phyloP scores from a whole-genome alignment of 2,329 filamentous ascomycete genomes.

The Geosmithia putterillii region DNA sequence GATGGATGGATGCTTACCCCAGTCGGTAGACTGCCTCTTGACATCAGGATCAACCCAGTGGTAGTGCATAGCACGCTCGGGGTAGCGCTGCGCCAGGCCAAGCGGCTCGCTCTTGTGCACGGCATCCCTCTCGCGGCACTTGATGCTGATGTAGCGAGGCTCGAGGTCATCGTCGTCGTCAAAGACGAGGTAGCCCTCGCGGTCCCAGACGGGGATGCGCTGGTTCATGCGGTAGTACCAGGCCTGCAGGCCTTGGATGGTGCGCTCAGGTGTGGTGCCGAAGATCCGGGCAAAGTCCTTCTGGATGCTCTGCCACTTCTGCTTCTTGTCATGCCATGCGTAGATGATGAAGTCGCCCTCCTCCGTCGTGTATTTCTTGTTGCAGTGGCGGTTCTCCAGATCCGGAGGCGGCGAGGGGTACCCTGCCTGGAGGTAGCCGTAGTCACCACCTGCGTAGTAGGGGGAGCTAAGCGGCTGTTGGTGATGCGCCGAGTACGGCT shows the following conservation, averaged over 20 bases:
- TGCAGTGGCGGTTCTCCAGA: slow-evolving; percentile 24
- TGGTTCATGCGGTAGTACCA: slow-evolving; percentile 32
- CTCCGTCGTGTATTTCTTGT: slow-evolving; percentile 29
- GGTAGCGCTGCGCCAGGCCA: slow-evolving; percentile 29
- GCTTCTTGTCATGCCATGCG: slow-evolving; percentile 28
- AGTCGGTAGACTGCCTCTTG: slow-evolving; percentile 22
- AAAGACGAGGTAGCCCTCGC: slow-evolving; percentile 25
- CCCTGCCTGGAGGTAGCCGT: slow-evolving; percentile 5
- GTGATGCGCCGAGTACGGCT: neutral
- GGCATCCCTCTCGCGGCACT: slow-evolving; percentile 23
- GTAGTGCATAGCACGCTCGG: slow-evolving; percentile 32
- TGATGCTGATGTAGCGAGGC: slow-evolving; percentile 22
- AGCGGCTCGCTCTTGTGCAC: slow-evolving; percentile 22
- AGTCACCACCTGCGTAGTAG: neutral
- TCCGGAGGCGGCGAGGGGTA: slow-evolving; percentile 23
- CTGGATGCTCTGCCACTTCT: slow-evolving; percentile 27
- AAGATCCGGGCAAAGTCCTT: slow-evolving; percentile 25
- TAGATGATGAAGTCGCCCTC: slow-evolving; percentile 31
- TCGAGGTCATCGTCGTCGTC: slow-evolving; percentile 24
- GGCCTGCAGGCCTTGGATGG: slow-evolving; percentile 26
- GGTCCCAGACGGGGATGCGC: slow-evolving; percentile 24
- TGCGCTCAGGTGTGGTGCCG: slow-evolving; percentile 21
- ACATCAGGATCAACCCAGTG: slow-evolving; percentile 27
- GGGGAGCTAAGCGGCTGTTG: neutral
- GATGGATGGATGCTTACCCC: slow-evolving; percentile 19